Base-by-base conservation (phyloP, 345 rosid genomes). In the Theobroma cacao region DNA sequence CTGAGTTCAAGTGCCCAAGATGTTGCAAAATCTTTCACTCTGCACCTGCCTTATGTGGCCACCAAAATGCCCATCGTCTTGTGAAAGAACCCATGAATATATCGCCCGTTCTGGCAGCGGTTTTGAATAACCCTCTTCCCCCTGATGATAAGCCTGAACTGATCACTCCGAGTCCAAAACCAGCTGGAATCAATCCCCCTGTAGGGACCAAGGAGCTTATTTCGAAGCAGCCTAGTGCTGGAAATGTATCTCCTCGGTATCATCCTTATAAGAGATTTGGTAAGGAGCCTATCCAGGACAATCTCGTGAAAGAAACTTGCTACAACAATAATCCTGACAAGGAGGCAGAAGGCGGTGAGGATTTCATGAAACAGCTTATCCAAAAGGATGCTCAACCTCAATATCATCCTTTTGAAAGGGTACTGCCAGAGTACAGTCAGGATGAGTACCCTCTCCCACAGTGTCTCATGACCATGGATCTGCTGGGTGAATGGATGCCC, bases 401-500 rank as follows among this genome's bases (percentile, higher is more conserved):
- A 50, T 36, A 33, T n/a, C 45, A 6, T 30, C 58, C 58, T 18
- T 28, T 7, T 30, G 58, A 69, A 48, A 69, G 28, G 22, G 58
- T 7, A 8, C 31, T 24, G 53, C 73, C 73, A 15, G 73, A 22
- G 31, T 41, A 22, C 30, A 43, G 4, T 40, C 33, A 43, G 4
- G 30, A n/a, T n/a, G n/a, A 65, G 30, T 10, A 65, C 72, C 13
- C 48, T 22, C 50, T 10, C 9, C 4, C 56, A 9, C 55, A 69
- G 15, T 7, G 22, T 7, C 24, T 17, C 38, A 70, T n/a, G n/a
- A n/a, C 74, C 40, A 31, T 20, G 62, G 75, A 72, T 72, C 75
- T 72, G 47, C 75, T 72, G 3, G 62, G 62, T 26, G 62, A 72
- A 17, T 72, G 75, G 75, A 13, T 20, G 31, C 75, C 75, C 6